Evolutionary conservation across 305 asterid species (phyloP).

Genomic region (Fraxinus platypoda): DNA sequence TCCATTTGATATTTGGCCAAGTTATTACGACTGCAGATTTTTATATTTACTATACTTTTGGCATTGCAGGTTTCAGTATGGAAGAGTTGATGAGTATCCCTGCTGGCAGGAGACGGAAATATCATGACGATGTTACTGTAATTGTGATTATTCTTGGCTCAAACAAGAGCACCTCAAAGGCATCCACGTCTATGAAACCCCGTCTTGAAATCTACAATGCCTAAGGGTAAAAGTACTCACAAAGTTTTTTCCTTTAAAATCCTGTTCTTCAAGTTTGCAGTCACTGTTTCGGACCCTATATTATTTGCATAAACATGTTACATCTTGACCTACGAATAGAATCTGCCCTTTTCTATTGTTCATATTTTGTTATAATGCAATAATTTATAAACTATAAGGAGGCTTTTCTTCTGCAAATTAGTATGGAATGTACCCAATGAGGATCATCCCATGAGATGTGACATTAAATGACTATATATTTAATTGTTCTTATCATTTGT

Average conservation of each 20-base stretch:
- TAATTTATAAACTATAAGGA: background rate
- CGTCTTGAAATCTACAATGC: background rate
- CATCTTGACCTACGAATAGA: background rate
- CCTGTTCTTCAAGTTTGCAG: background rate
- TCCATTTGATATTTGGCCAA: background rate
- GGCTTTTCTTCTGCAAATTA: background rate
- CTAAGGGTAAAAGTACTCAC: background rate
- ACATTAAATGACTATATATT: too few relatives aligned
- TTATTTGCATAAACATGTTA: background rate
- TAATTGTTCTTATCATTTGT: too few relatives aligned
- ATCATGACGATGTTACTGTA: constrained; percentile 87
- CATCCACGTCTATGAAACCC: constrained; percentile 57
- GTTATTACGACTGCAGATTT: background rate
- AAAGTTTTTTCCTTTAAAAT: background rate
- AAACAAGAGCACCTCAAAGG: constrained; percentile 78
- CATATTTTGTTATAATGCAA: background rate
- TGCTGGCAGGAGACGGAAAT: constrained; percentile 81
- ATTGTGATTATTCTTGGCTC: constrained; percentile 74
- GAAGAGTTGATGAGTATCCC: constrained; percentile 87
- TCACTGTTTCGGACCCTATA: background rate
- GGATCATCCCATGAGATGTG: too few relatives aligned
- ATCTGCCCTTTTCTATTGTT: background rate
- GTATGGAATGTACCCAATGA: background rate
- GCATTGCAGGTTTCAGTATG: constrained; percentile 63
- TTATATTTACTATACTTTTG: background rate